Percentiles rank a stretch among this genome's conserved stretches.
phyloP scores from a whole-genome alignment of 495 filamentous ascomycete genomes.

The Tetracladium marchalianum region DNA sequence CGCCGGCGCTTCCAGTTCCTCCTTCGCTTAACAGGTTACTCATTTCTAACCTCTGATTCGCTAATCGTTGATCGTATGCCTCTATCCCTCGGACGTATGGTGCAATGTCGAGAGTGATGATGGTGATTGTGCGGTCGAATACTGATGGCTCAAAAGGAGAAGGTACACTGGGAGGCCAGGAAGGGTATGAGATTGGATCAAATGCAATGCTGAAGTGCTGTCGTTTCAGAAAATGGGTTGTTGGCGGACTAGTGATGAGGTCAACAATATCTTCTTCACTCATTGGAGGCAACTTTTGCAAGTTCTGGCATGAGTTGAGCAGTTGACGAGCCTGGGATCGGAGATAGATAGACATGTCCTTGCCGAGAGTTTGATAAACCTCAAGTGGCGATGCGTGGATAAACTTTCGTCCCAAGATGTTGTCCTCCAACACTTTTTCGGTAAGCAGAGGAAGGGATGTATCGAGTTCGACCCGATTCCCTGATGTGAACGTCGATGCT shows the following conservation, averaged over 20 bases:
- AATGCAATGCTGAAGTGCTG: constrained; percentile 41
- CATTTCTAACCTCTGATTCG: constrained; percentile 52
- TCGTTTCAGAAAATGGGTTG: constrained; percentile 19
- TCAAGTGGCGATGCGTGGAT: constrained; percentile 38
- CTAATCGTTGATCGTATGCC: constrained; percentile 58
- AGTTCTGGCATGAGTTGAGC: constrained; percentile 4
- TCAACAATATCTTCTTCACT: constrained; percentile 9
- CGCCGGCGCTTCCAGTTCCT: constrained; percentile 18
- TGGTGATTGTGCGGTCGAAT: constrained; percentile 56
- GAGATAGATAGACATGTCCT: constrained; percentile 21
- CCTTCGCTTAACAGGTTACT: constrained; percentile 48
- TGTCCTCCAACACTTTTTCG: constrained; percentile 52
- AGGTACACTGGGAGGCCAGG: constrained; percentile 4
- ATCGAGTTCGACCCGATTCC: constrained; percentile 36
- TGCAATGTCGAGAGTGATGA: constrained; percentile 65
- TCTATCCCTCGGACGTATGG: constrained; percentile 79
- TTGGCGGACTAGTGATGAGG: constrained; percentile 7
- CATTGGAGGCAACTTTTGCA: constrained; percentile 4
- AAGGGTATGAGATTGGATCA: constrained; percentile 42
- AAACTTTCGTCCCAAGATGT: constrained; percentile 48
- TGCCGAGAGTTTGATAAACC: constrained; percentile 10
- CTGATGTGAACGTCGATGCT: constrained; percentile 25
- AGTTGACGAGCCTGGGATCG: constrained; percentile 20
- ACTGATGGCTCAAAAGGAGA: constrained; percentile 39
- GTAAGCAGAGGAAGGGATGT: constrained; percentile 47